Evolutionary conservation across 1,139 yeast species (phyloP).

Genomic region (Tardiomyces depauwii): DNA sequence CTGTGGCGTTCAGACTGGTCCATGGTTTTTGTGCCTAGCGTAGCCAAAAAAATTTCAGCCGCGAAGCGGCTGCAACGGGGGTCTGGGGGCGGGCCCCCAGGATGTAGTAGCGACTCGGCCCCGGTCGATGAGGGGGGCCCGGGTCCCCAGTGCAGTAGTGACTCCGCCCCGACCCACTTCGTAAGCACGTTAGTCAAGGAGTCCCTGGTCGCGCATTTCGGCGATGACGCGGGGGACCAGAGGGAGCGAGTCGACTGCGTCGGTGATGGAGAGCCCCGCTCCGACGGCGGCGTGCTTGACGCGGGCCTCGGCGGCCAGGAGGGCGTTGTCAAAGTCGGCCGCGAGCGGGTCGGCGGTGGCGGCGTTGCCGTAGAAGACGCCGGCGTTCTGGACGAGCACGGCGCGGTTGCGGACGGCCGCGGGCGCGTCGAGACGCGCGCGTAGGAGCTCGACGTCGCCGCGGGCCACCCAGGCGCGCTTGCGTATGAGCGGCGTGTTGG

Average conservation of each 20-base stretch:
- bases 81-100: too few relatives aligned
- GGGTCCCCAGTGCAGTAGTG: too few relatives aligned
- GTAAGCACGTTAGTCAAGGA: not conserved
- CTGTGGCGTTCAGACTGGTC: too few relatives aligned
- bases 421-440: constrained; percentile 10
- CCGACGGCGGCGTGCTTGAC: constrained; percentile 7
- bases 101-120: too few relatives aligned
- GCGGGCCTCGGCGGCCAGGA: constrained; percentile 9
- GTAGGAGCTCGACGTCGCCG: constrained; percentile 18
- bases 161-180: too few relatives aligned
- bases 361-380: constrained; percentile 15
- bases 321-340: constrained; percentile 7
- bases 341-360: constrained; percentile 5
- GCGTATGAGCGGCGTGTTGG: not conserved
- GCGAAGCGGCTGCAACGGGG: too few relatives aligned
- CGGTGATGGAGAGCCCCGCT: not conserved
- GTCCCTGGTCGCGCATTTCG: not conserved
- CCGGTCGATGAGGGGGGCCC: too few relatives aligned
- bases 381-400: constrained; percentile 14
- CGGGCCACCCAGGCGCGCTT: constrained; percentile 9
- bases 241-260: not conserved
- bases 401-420: constrained; percentile 13
- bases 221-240: not conserved
- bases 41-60: too few relatives aligned
- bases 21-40: too few relatives aligned